Conservation (phyloP, 306 rosid species). For the Neltuma alba region DNA sequence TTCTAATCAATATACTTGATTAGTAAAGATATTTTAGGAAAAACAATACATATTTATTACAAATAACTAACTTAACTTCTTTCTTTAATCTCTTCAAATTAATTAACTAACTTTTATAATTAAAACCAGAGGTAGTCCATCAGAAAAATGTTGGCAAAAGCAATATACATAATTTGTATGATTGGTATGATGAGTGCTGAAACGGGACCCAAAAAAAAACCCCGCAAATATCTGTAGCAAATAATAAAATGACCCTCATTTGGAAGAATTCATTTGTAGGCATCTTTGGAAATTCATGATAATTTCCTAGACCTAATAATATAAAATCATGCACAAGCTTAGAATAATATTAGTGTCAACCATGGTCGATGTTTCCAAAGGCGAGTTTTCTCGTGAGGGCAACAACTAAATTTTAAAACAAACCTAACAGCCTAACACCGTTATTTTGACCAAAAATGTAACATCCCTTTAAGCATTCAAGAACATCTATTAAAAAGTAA, state of each 20-base stretch:
- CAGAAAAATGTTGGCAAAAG: not conserved
- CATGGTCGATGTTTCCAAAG: not conserved
- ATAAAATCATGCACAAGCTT: not conserved
- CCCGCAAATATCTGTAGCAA: not conserved
- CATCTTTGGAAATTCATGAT: not conserved
- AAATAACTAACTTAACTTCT: no score
- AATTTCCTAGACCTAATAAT: not conserved
- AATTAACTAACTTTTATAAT: no score
- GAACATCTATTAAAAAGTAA: not conserved
- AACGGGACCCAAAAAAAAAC: not conserved
- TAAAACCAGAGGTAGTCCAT: no score
- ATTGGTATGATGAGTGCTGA: not conserved
- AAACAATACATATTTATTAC: no score
- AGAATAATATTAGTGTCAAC: not conserved
- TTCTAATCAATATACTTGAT: no score
- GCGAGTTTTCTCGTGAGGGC: not conserved
- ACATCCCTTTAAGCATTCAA: not conserved
- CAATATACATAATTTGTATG: no score
- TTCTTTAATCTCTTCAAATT: no score
- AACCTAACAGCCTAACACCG: not conserved
- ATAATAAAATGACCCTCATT: not conserved
- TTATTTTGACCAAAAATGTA: not conserved
- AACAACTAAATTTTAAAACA: not conserved
- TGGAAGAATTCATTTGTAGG: not conserved
- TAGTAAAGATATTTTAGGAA: no score